These are phyloP conservation scores for Aspergillus hortae DNA, from an alignment of 2,329 filamentous ascomycete species.

Conservation along the genomic window DNA sequence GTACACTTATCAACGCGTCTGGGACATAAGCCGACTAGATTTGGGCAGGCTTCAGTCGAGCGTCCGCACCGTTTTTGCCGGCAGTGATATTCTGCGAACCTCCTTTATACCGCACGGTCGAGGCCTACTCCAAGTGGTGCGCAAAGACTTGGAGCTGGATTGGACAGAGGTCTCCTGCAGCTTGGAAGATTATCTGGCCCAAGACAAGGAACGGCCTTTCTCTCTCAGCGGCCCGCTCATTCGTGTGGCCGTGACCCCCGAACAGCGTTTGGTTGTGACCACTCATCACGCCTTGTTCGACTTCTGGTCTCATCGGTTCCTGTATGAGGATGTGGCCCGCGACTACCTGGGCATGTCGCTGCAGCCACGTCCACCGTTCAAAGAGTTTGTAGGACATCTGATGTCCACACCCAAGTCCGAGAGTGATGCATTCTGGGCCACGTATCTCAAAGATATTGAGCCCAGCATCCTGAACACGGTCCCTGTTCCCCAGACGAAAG, in stretches of 20 bases:
- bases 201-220: neutral
- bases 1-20: conserved; percentile 5
- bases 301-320: conserved; percentile 7
- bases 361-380: conserved; percentile 2
- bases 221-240: conserved; percentile 1
- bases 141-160: conserved; percentile 1
- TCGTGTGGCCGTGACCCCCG: conserved; percentile 1
- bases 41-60: neutral
- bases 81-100: neutral
- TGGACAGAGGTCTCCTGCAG: conserved; percentile 1
- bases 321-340: conserved; percentile 7
- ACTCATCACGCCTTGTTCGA: conserved; percentile 6
- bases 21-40: conserved; percentile 5
- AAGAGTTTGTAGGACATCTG: conserved; percentile 1
- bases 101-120: neutral
- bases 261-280: conserved; percentile 1
- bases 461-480: conserved; percentile 3
- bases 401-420: neutral
- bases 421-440: conserved; percentile 2
- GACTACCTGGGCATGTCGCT: neutral
- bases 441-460: neutral
- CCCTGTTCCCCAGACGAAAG: neutral
- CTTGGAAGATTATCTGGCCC: neutral
- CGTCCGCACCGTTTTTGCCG: conserved; percentile 1
- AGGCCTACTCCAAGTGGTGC: conserved; percentile 2